Evolutionary conservation across 306 rosid species (phyloP).

Genomic region (Herpetospermum pedunculosum): DNA sequence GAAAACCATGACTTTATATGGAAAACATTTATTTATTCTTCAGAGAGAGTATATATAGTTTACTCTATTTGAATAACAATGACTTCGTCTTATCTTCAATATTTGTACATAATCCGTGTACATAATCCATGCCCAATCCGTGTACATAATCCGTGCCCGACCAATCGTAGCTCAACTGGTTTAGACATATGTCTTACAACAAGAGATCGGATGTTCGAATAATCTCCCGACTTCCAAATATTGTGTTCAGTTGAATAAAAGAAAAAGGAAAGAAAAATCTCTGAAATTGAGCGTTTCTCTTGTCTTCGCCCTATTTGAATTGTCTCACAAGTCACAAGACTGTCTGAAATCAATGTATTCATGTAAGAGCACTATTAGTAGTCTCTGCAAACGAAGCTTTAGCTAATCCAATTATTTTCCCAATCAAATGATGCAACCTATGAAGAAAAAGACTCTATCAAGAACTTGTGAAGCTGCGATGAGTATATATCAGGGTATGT

Average conservation of each 20-base stretch:
- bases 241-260: too few relatives aligned
- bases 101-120: too few relatives aligned
- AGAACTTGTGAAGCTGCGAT: conserved; percentile 38
- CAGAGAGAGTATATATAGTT: neutral
- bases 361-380: neutral
- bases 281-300: neutral
- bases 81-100: neutral
- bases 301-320: neutral
- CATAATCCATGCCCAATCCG: too few relatives aligned
- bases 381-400: neutral
- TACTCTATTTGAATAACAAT: neutral
- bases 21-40: neutral
- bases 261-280: too few relatives aligned
- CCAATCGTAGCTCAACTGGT: too few relatives aligned
- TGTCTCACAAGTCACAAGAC: neutral
- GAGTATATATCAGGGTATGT: conserved; percentile 50
- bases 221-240: too few relatives aligned
- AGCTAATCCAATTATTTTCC: neutral
- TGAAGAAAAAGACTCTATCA: conserved; percentile 34
- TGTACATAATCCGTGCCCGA: too few relatives aligned
- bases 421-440: neutral
- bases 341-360: neutral
- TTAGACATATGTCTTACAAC: too few relatives aligned
- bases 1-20: neutral
- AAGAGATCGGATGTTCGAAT: too few relatives aligned